Evolutionary conservation across 768 basidiomycete genomes (phyloP).

Genomic region (Tricholoma saponaceum): DNA sequence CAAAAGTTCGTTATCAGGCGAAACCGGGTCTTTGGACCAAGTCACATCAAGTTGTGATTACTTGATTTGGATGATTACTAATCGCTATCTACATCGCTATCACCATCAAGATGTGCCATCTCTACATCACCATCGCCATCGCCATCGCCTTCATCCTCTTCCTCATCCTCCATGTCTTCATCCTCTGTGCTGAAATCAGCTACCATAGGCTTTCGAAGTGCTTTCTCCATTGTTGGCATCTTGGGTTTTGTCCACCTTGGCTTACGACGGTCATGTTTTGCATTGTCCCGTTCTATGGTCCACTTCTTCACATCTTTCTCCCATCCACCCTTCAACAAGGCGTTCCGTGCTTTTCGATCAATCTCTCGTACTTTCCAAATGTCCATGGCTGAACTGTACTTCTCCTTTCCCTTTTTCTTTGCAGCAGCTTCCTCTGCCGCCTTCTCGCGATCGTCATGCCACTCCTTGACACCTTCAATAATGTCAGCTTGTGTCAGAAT

Average conservation of each 20-base stretch:
- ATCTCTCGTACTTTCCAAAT: neutral
- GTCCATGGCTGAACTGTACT: neutral
- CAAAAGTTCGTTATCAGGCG: neutral
- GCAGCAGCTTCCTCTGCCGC: neutral
- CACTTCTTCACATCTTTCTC: neutral
- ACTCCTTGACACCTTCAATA: conserved; percentile 16
- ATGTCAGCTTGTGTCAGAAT: neutral
- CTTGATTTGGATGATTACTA: neutral
- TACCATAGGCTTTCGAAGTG: neutral
- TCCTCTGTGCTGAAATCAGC: neutral
- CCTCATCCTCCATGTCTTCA: neutral
- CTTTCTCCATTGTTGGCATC: neutral
- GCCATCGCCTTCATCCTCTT: neutral
- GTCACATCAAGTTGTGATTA: neutral
- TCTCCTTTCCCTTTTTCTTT: neutral
- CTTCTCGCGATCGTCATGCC: neutral
- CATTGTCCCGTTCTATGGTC: neutral
- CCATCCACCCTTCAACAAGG: neutral
- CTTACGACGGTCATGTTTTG: neutral
- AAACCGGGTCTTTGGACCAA: neutral
- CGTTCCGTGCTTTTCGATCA: neutral
- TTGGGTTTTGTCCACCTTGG: neutral
- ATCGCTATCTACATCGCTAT: neutral
- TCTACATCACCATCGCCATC: neutral
- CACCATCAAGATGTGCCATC: neutral